Evolutionary conservation across 805 yeast genomes (phyloP).

Genomic region (Yamadazyma takamatsuzukensis): DNA sequence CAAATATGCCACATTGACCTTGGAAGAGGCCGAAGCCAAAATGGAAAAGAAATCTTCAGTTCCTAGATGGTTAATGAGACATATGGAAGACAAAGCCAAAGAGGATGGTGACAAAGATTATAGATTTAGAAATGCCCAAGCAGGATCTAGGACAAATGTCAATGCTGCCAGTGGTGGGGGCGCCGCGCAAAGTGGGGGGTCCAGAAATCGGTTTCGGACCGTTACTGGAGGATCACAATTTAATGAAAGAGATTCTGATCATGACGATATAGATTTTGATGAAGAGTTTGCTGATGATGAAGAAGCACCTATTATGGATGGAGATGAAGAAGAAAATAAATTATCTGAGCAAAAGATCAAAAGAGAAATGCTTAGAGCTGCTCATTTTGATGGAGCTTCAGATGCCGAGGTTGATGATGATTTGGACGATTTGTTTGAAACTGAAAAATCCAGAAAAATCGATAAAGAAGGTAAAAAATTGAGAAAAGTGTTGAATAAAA

Average conservation of each 20-base stretch:
- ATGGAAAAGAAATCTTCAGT: slow-evolving; percentile 77
- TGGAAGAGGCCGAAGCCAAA: slow-evolving; percentile 94
- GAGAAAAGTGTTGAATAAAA: slow-evolving; percentile 75
- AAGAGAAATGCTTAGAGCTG: slow-evolving; percentile 79
- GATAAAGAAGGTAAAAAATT: slow-evolving; percentile 89
- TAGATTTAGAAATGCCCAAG: slow-evolving; percentile 35
- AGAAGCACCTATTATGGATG: slow-evolving; percentile 97
- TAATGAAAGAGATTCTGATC: slow-evolving; percentile 65
- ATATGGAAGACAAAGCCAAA: slow-evolving; percentile 58
- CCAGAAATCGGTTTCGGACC: slow-evolving; percentile 29
- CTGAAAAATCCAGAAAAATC: slow-evolving; percentile 58
- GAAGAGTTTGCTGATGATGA: slow-evolving; percentile 99
- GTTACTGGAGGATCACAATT: slow-evolving; percentile 41
- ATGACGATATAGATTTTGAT: slow-evolving; percentile 90
- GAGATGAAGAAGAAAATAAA: slow-evolving; percentile 91
- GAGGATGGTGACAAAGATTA: slow-evolving; percentile 44
- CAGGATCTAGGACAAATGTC: slow-evolving; percentile 7
- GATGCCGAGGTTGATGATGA: slow-evolving; percentile 47
- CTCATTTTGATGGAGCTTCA: slow-evolving; percentile 64
- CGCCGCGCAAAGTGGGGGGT: slow-evolving; percentile 4
- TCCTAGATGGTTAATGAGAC: slow-evolving; percentile 95
- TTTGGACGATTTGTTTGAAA: slow-evolving; percentile 68
- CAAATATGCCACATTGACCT: slow-evolving; percentile 86
- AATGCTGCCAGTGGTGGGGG: slow-evolving; percentile 3
- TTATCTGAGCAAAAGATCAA: slow-evolving; percentile 82